Evolutionary conservation across 108 stramenopile species (phyloP), one percentile per base, ranked within the genome.

Genomic region (Mediolabrus comicus): DNA sequence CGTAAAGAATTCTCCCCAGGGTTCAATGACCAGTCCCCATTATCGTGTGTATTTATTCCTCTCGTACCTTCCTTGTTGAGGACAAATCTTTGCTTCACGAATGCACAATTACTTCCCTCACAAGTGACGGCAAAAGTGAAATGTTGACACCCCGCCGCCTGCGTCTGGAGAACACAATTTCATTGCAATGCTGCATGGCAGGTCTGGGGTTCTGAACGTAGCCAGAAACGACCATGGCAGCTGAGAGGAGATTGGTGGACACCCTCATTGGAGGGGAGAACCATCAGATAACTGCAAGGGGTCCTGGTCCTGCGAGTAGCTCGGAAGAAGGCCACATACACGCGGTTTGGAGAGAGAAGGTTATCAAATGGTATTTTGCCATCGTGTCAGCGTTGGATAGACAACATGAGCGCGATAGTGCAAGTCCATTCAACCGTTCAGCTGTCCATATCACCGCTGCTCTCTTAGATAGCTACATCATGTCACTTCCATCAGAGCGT

Each of bases 351-450:
- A 56, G 72, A 38, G 62, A 73, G 26, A 73, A 65, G 39, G 72
- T 73, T 17, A 65, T 73, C 16, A 34, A 35, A 16, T 73, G 72
- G 72, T 73, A 55, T 43, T 73, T 73, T 49, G 24, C 72, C 3
- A 46, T 73, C 6, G 64, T 73, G 10, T 54, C 72, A 30, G 72
- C 72, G 2, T 51, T 73, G 46, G 27, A 35, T 17, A 36, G 46
- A 46, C 41, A 65, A 27, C 72, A 73, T 5, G 14, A 25, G 0
- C 4, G 35, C 35, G 53, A 4, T n/a, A 13, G 26, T 29, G 46
- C 0, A 1, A 57, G 65, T 26, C 72, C 72, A 12, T 73, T 73
- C 58, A 49, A 73, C 36, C 63, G 72, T 9, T n/a, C 57, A 3
- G 12, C 64, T 9, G 63, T 73, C 29, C 72, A 73, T 33, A 58